Base-by-base conservation (phyloP, 2,329 filamentous ascomycete species). In the Colletotrichum abscissum region DNA sequence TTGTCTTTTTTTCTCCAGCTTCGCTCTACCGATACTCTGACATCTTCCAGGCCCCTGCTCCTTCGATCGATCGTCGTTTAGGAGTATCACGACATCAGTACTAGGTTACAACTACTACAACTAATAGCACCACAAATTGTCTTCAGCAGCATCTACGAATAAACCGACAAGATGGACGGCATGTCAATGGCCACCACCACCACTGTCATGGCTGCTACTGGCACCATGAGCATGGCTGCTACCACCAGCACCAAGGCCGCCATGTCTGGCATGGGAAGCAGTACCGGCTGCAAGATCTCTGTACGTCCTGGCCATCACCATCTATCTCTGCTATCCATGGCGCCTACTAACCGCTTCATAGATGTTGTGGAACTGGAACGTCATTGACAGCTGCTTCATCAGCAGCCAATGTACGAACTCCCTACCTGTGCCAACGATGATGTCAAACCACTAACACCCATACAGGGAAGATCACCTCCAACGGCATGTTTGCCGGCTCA, bases 281-380 rank as follows among this genome's bases (percentile, higher is more conserved):
- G 72, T 42, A 49, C 42, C 4, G 75, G 77, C 14, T 87, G 84
- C 82, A 83, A 85, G 75, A 85, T 87, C 54, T 84, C 82, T 24
- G 84, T 85, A 77, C 30, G 81, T 76, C 9, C 4, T n/a, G n/a
- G 54, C 2, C 46, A 38, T 67, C 75, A 38, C 74, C 75, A 56
- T 60, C 73, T 64, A 54, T 5, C 24, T 12, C 28, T 54, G 7
- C 16, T 19, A 0, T 24, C 24, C n/a, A 9, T 24, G 24, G 19
- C 16, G 56, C 38, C 33, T 30, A 26, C 73, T 76, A 72, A 75
- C 26, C 52, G 1, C 3, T 46, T 16, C 57, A 57, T 11, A 94
- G 92, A 95, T 95, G 93, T 85, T 94, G 54, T 94, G 93, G 92
- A 95, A 95, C 81, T 94, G 92, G 92, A 87, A 93, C 81, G 92